Evolutionary conservation across 176 grass and related monocot genomes (phyloP), one percentile per base, ranked within the genome.

Genomic region (Bothriochloa decipiens): DNA sequence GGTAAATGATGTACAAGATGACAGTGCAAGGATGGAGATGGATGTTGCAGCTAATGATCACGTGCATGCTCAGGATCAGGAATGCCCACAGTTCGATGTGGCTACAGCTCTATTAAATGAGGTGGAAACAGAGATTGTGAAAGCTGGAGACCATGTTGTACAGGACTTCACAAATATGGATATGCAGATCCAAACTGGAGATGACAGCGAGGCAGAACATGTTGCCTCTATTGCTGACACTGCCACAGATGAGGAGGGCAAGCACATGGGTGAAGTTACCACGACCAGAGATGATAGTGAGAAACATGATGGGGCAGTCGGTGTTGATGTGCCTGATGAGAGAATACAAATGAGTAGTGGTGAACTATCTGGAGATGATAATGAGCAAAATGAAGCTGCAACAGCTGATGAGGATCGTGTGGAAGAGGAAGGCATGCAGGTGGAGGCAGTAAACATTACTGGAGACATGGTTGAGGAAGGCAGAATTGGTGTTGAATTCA

Each of bases 391-490:
- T 64, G 84, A 84, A 14, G 23, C 47, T 45, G 79, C 33, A 53
- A 46, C 74, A 35, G 17, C 61, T 70, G 36, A 23, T 25, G 74
- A 77, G 66, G 74, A 74, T 70, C 16, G 7, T 20, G 17, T 23
- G 12, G 81, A 81, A 62, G 78, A 32, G 25, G 80, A 75, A 43
- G 63, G 15, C 2, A 29, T 84, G 52, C 42, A 65, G 67, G 76
- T 42, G 62, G 70, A 26, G 70, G 65, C 80, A 25, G 11, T 60
- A 15, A 72, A 46, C 76, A 68, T 72, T 2, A 46, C 67, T 78
- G 55, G n/a, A 62, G 73, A 74, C 62, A 85, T 77, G 74, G 81
- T 82, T 32, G 81, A 83, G 76, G 82, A 74, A 50, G 70, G 79
- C 82, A 80, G 11, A 69, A 72, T 68, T 26, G 66, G 11, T 25